A percentile compares a stretch with the other conserved stretches of the same genome.
phyloP scores from a whole-genome alignment of 73 alveolate species.

The Blepharisma stoltei region DNA sequence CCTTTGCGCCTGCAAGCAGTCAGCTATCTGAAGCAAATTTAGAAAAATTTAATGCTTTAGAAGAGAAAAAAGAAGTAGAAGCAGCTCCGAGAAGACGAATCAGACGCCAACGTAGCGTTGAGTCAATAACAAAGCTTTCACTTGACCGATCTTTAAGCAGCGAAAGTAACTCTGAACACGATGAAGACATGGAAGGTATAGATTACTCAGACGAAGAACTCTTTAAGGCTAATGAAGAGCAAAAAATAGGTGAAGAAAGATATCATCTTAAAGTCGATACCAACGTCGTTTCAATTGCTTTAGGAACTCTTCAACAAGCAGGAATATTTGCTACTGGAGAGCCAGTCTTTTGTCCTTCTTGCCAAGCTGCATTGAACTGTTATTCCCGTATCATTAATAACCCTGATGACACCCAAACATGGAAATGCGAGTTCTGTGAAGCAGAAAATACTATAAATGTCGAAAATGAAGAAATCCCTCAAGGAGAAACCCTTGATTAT shows the following conservation, averaged over 20 bases:
- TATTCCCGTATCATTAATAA: constrained; percentile 43
- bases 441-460: constrained; percentile 35
- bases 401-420: constrained; percentile 27
- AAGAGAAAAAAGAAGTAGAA: not conserved
- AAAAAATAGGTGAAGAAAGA: not conserved
- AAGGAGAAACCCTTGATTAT: constrained; percentile 46
- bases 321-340: constrained; percentile 64
- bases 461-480: constrained; percentile 65
- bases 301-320: constrained; percentile 46
- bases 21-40: not conserved
- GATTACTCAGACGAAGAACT: not conserved
- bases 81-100: not conserved
- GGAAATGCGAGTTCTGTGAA: constrained; percentile 74
- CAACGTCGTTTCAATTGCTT: constrained; percentile 52
- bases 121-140: not conserved
- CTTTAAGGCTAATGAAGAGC: not conserved
- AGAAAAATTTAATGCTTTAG: not conserved
- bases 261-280: constrained; percentile 57
- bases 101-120: constrained; percentile 18
- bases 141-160: constrained; percentile 8
- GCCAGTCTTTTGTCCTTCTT: constrained; percentile 68
- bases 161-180: not conserved
- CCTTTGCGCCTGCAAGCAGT: not conserved
- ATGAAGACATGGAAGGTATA: not conserved
- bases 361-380: constrained; percentile 68